A percentile compares a stretch with the other conserved stretches of the same genome.
Evolutionary conservation across 768 basidiomycete species (phyloP).

Genomic region (Lactifluus piperatus): DNA sequence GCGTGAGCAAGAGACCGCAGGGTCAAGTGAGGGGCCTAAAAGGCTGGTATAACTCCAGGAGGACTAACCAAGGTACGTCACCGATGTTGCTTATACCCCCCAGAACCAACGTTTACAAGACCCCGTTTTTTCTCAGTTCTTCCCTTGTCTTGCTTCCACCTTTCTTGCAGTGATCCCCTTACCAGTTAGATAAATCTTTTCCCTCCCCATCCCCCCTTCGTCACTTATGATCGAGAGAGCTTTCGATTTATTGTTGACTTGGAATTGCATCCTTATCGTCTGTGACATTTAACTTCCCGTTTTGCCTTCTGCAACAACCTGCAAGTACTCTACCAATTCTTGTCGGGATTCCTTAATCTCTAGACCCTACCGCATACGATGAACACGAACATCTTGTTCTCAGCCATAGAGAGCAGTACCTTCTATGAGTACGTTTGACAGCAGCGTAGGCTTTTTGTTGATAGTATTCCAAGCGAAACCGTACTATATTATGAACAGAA

Average conservation of each 20-base stretch:
- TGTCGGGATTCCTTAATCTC: constrained; percentile 42
- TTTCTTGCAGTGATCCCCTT: neutral
- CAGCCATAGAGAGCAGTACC: constrained; percentile 35
- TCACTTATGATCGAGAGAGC: neutral
- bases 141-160: neutral
- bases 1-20: constrained; percentile 33
- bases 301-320: constrained; percentile 30
- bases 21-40: constrained; percentile 25
- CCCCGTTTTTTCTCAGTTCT: neutral
- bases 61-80: neutral
- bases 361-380: constrained; percentile 38
- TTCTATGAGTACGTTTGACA: neutral
- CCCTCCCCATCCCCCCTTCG: neutral
- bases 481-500: too few relatives aligned
- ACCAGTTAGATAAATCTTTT: neutral
- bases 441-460: too few relatives aligned
- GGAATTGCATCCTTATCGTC: neutral
- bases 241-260: neutral
- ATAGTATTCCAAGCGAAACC: too few relatives aligned
- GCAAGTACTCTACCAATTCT: constrained; percentile 42
- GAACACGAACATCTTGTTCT: constrained; percentile 42
- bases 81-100: too few relatives aligned
- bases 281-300: neutral
- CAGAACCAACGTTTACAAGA: neutral
- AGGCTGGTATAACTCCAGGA: constrained; percentile 7